Evolutionary conservation across 208 protist genomes (phyloP), one percentile per base, ranked within the genome.

Genomic region (Wallacemonas sp.): DNA sequence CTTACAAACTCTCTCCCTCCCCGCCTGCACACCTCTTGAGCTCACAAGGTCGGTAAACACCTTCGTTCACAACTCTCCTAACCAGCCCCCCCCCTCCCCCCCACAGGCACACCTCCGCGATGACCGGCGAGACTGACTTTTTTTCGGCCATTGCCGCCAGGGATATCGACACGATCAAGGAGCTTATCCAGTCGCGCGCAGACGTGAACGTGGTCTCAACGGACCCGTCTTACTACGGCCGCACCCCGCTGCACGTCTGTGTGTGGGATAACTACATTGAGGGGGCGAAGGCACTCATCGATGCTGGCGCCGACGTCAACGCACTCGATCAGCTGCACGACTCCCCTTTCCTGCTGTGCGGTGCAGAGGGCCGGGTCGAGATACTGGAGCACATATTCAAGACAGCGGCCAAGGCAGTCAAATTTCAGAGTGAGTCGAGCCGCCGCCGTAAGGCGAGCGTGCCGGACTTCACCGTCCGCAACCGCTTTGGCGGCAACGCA

Each of bases 301-400:
- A 81, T 24, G 64, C 52, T 12, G 76, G 76, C 2, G 81, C 81
- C 3, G 72, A 88, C 53, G 66, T 88, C 8, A 88, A 88, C 57
- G 46, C 55, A 13, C 65, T 76, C 3, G 81, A 87, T 33, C 67
- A 83, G 45, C 58, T 87, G 42, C 73, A 87, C 53, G 81, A 87
- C 73, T 70, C 77, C 6, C 77, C 81, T 2, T 87, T 81, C 59
- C 63, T 83, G 8, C 68, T 87, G 24, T 29, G 62, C 1, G 72
- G 70, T 19, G 73, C 81, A 36, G 81, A 87, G 59, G 77, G 77
- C 12, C 65, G 74, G 13, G 36, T 63, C 41, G 73, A 78, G 63
- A 83, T 87, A 8, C 60, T 87, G 65, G 46, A 76, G 64, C 44
- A 79, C 34, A 75, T 87, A 34, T 72, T 79, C 45, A 61, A 50